A percentile compares a stretch with the other conserved stretches of the same genome.
Conservation (phyloP, 139 green algal genomes). For the Medakamo hakoo region DNA sequence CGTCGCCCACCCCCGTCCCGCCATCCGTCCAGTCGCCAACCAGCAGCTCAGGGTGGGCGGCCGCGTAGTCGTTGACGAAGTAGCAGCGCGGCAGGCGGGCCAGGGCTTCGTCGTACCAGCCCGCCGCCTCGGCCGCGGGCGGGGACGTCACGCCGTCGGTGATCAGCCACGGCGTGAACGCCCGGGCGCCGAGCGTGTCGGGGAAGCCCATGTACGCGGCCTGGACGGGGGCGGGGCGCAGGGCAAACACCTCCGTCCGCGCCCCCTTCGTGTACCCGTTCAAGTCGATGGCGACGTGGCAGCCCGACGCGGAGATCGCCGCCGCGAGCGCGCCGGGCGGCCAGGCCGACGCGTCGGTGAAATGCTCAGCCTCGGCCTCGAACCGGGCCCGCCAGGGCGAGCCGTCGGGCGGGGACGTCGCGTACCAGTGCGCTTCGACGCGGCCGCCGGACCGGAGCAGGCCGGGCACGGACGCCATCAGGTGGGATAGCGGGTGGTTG, state of each 20-base stretch:
- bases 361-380: conserved; percentile 55
- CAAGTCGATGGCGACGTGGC: conserved; percentile 72
- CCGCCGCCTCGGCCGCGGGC: conserved; percentile 25
- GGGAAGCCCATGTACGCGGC: conserved; percentile 80
- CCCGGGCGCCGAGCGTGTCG: conserved; percentile 51
- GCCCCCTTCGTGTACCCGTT: conserved; percentile 91
- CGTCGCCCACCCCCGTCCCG: not conserved
- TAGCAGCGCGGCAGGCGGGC: conserved; percentile 80
- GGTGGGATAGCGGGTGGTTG: conserved; percentile 79
- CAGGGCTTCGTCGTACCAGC: conserved; percentile 71
- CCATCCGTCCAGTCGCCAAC: conserved; percentile 13
- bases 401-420: conserved; percentile 52
- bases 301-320: conserved; percentile 42
- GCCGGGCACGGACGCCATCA: conserved; percentile 84
- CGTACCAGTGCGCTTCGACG: conserved; percentile 76
- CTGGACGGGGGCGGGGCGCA: conserved; percentile 68
- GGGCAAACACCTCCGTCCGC: conserved; percentile 83
- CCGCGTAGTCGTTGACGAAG: conserved; percentile 90
- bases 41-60: conserved; percentile 36
- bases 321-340: conserved; percentile 32
- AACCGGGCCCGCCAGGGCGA: conserved; percentile 60
- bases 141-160: conserved; percentile 55
- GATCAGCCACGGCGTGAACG: conserved; percentile 71
- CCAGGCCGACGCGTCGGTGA: conserved; percentile 51
- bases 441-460: conserved; percentile 36